These are phyloP conservation scores for Cryomyces minteri DNA, from an alignment of 495 filamentous ascomycete species.

Conservation along the genomic window DNA sequence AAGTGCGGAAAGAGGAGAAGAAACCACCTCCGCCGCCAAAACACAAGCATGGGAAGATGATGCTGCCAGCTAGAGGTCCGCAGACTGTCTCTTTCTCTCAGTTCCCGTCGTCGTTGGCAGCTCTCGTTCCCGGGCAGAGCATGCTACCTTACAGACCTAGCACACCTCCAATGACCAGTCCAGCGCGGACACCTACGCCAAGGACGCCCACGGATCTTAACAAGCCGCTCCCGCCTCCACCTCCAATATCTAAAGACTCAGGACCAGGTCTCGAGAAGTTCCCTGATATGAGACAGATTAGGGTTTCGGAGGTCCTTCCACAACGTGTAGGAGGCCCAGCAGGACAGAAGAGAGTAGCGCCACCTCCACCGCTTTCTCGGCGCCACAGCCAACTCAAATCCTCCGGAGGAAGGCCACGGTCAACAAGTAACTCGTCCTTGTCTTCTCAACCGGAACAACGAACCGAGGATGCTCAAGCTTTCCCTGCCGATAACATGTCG, in stretches of 20 bases:
- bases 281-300: neutral
- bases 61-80: slow-evolving; percentile 8
- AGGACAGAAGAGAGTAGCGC: slow-evolving; percentile 12
- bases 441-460: slow-evolving; percentile 1
- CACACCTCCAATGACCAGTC: neutral
- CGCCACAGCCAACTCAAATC: slow-evolving; percentile 10
- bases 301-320: neutral
- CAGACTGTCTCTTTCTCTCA: slow-evolving; percentile 20
- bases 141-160: too few relatives aligned
- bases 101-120: slow-evolving; percentile 12
- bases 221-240: slow-evolving; percentile 19
- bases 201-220: slow-evolving; percentile 18
- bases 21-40: slow-evolving; percentile 15
- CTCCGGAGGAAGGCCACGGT: slow-evolving; percentile 8
- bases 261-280: neutral
- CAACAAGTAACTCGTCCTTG: slow-evolving; percentile 3
- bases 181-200: neutral
- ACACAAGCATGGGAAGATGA: slow-evolving; percentile 14
- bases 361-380: slow-evolving; percentile 14
- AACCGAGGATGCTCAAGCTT: neutral
- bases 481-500: neutral
- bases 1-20: slow-evolving; percentile 5
- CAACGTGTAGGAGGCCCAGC: neutral
- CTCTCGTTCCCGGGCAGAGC: slow-evolving; percentile 1
- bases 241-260: neutral